phyloP scores from a whole-genome alignment of 345 rosid species.

The Pistacia atlantica region DNA sequence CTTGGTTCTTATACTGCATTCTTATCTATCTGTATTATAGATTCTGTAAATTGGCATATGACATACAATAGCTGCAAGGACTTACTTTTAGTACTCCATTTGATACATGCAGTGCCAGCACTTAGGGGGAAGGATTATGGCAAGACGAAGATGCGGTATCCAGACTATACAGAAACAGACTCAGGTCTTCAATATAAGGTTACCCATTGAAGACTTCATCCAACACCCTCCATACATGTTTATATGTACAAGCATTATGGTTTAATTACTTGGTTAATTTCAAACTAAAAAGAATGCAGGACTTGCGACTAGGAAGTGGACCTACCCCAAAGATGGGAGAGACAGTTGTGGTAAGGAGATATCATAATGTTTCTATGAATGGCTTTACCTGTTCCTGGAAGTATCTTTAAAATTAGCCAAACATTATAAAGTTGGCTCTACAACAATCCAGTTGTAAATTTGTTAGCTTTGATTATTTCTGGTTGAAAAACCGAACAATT shows the following conservation, averaged over 20 bases:
- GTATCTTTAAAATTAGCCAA: background rate
- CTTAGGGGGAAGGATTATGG: slow-evolving; percentile 94
- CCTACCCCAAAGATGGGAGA: slow-evolving; percentile 79
- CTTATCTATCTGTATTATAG: background rate
- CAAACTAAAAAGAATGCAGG: slow-evolving; percentile 48
- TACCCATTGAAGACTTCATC: slow-evolving; percentile 14
- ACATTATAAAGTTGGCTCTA: background rate
- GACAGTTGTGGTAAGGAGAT: slow-evolving; percentile 71
- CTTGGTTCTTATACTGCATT: background rate
- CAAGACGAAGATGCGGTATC: slow-evolving; percentile 83
- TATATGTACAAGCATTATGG: background rate
- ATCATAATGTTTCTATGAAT: background rate
- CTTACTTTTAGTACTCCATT: slow-evolving; percentile 11
- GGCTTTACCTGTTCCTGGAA: background rate
- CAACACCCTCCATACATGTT: background rate
- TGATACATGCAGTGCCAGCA: slow-evolving; percentile 76
- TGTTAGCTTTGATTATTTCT: background rate
- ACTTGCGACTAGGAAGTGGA: slow-evolving; percentile 80
- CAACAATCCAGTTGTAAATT: background rate
- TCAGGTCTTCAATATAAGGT: slow-evolving; percentile 99
- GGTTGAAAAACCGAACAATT: background rate
- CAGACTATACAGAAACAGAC: slow-evolving; percentile 78
- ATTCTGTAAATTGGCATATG: slow-evolving; percentile 1
- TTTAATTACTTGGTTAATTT: slow-evolving; percentile 27
- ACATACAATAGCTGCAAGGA: background rate